Evolutionary conservation across 2,329 filamentous ascomycete species (phyloP).

Genomic region (Epichloe festucae): DNA sequence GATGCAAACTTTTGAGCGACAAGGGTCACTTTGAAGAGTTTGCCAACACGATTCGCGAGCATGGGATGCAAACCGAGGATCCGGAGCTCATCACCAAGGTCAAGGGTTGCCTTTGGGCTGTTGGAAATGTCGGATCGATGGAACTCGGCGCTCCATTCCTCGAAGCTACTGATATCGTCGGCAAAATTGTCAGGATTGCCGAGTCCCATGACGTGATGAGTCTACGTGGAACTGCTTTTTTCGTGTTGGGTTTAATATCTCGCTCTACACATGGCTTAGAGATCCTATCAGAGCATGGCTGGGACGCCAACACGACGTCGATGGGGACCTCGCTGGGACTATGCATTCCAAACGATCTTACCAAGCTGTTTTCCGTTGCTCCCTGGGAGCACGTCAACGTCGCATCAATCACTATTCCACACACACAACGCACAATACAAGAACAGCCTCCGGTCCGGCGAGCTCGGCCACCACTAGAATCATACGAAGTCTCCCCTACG

Average conservation of each 20-base stretch:
- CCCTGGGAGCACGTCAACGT: slow-evolving; percentile 43
- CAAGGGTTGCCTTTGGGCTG: slow-evolving; percentile 93
- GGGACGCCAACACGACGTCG: slow-evolving; percentile 81
- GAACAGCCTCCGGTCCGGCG: slow-evolving; percentile 29
- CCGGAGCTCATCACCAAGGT: slow-evolving; percentile 79
- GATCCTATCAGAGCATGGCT: slow-evolving; percentile 78
- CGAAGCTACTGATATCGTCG: slow-evolving; percentile 78
- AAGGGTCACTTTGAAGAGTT: slow-evolving; percentile 98
- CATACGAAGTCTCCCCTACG: slow-evolving; percentile 26
- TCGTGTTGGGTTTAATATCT: slow-evolving; percentile 85
- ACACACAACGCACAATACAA: slow-evolving; percentile 39
- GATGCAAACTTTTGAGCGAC: slow-evolving; percentile 75
- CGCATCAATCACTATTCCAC: slow-evolving; percentile 32
- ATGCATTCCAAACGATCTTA: slow-evolving; percentile 70
- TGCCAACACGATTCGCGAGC: slow-evolving; percentile 73
- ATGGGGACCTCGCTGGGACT: slow-evolving; percentile 76
- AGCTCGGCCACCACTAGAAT: slow-evolving; percentile 30
- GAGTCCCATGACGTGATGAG: slow-evolving; percentile 83
- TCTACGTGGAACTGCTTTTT: slow-evolving; percentile 82
- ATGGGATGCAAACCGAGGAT: slow-evolving; percentile 75
- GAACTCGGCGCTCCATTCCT: slow-evolving; percentile 90
- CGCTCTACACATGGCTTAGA: slow-evolving; percentile 84
- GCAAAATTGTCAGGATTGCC: slow-evolving; percentile 77
- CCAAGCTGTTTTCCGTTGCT: slow-evolving; percentile 61
- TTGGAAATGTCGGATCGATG: slow-evolving; percentile 97